Evolutionary conservation across 2,329 filamentous ascomycete genomes (phyloP).

Genomic region (Lasiodiplodia hormozganensis): DNA sequence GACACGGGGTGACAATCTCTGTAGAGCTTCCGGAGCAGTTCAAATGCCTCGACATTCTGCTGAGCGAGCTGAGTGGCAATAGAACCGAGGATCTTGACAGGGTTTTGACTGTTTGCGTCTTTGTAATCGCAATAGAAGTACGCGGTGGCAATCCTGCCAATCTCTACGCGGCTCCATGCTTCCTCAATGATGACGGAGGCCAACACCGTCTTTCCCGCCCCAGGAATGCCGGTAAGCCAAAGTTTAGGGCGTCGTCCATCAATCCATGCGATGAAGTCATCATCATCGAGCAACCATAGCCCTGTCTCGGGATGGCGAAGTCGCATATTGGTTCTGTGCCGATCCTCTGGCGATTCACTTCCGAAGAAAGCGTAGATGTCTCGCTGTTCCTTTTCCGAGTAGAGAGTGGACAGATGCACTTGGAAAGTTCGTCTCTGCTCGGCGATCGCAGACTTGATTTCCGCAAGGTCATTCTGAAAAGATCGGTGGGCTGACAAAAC

Average conservation of each 20-base stretch:
- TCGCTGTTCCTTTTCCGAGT: background rate
- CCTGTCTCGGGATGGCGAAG: background rate
- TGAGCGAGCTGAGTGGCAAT: constrained; percentile 40
- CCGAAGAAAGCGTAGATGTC: background rate
- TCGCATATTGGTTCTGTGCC: background rate
- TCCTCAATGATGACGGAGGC: background rate
- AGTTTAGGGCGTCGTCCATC: background rate
- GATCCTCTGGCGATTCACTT: background rate
- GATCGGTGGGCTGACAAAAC: background rate
- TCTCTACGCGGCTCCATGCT: background rate
- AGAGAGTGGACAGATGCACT: background rate
- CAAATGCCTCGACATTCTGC: constrained; percentile 38
- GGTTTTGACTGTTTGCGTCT: constrained; percentile 31
- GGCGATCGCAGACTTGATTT: background rate
- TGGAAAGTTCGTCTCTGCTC: background rate
- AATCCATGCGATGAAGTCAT: background rate
- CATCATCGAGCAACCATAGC: background rate
- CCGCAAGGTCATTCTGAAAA: background rate
- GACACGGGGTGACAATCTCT: constrained; percentile 5
- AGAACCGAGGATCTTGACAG: constrained; percentile 37
- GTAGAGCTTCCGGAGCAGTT: constrained; percentile 31
- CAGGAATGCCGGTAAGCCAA: constrained; percentile 3
- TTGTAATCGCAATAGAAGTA: constrained; percentile 46
- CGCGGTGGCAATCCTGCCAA: background rate
- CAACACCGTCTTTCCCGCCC: background rate